Conservation (phyloP, 805 yeast species). For the Wickerhamiella bombiphila region DNA sequence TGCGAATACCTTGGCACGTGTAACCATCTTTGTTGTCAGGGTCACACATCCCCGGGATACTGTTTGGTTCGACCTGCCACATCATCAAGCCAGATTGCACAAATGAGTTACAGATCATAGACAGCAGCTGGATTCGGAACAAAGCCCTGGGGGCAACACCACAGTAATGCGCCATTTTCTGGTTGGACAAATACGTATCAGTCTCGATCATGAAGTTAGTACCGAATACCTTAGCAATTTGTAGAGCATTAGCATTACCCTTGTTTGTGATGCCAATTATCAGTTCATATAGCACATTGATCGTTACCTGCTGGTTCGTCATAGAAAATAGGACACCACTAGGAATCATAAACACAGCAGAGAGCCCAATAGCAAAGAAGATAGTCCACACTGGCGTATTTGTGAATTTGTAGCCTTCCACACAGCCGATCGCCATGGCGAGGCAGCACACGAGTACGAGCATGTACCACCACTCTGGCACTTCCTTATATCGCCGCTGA, state of each 20-base stretch:
- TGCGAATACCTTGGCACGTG: slow-evolving; percentile 27
- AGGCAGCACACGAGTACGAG: slow-evolving; percentile 30
- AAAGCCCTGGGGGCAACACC: slow-evolving; percentile 46
- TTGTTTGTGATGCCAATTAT: slow-evolving; percentile 43
- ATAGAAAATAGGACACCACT: slow-evolving; percentile 34
- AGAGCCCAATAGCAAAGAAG: slow-evolving; percentile 39
- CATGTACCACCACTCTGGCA: slow-evolving; percentile 65
- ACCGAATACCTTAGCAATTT: slow-evolving; percentile 37
- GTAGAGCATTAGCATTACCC: slow-evolving; percentile 39
- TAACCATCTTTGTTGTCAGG: slow-evolving; percentile 28
- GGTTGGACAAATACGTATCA: slow-evolving; percentile 40
- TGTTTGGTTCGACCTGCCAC: slow-evolving; percentile 24
- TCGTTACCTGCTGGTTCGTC: slow-evolving; percentile 34
- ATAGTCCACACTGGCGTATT: slow-evolving; percentile 49
- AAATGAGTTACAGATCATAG: slow-evolving; percentile 18
- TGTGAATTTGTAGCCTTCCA: slow-evolving; percentile 22
- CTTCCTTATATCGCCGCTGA: slow-evolving; percentile 35
- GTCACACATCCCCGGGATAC: slow-evolving; percentile 29
- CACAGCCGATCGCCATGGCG: slow-evolving; percentile 32
- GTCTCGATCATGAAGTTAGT: slow-evolving; percentile 52
- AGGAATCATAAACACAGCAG: slow-evolving; percentile 37
- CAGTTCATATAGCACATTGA: slow-evolving; percentile 35
- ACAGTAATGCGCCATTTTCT: slow-evolving; percentile 41
- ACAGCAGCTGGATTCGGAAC: slow-evolving; percentile 33
- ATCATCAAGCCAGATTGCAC: slow-evolving; percentile 22